Evolutionary conservation across 441 rosid species (phyloP).

Genomic region (Gossypium trilobum): DNA sequence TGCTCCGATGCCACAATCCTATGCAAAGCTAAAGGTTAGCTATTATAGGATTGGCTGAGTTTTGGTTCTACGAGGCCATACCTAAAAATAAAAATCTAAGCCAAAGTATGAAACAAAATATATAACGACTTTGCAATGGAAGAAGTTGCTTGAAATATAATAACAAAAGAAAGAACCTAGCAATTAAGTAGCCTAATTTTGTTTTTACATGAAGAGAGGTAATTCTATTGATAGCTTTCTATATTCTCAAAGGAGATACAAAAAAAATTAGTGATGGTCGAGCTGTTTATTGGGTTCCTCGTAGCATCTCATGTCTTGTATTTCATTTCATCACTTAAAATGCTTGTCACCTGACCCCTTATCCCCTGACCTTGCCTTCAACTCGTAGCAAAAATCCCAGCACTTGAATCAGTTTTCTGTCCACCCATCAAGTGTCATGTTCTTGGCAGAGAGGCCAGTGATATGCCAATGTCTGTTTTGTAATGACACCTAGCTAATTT

Average conservation of each 20-base stretch:
- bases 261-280: constrained; percentile 12
- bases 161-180: neutral
- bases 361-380: constrained; percentile 15
- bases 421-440: constrained; percentile 16
- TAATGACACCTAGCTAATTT: neutral
- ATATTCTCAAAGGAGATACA: constrained; percentile 18
- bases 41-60: too few species aligned
- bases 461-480: constrained; percentile 1
- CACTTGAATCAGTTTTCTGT: neutral
- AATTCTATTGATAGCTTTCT: constrained; percentile 13
- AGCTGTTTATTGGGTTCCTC: constrained; percentile 12
- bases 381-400: neutral
- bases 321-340: neutral
- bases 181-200: constrained; percentile 2
- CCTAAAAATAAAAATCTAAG: too few species aligned
- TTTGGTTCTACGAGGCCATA: too few species aligned
- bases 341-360: constrained; percentile 12
- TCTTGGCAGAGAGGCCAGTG: constrained; percentile 16
- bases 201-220: constrained; percentile 19
- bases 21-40: too few species aligned
- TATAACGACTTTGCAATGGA: neutral
- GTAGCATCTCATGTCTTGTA: neutral
- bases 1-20: too few species aligned
- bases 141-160: neutral
- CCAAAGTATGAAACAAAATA: neutral